Conservation (phyloP, 345 rosid genomes). For the Rhodamnia argentea region DNA sequence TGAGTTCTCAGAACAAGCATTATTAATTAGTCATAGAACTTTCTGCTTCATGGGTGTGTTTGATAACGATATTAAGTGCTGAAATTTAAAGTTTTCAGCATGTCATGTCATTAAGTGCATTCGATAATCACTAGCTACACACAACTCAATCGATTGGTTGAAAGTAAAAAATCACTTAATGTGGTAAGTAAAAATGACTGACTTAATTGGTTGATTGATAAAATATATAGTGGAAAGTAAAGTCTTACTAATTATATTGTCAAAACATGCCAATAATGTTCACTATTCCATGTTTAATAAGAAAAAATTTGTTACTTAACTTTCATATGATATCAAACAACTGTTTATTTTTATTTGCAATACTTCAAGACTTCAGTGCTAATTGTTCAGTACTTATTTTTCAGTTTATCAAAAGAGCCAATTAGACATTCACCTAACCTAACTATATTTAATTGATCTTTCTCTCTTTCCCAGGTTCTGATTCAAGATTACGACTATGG, state of each 20-base stretch:
- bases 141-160: not conserved
- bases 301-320: not conserved
- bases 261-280: not conserved
- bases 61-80: not conserved
- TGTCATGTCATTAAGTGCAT: not conserved
- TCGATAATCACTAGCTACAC: not conserved
- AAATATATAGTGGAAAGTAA: not conserved
- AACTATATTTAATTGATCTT: not conserved
- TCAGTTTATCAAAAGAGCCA: not conserved
- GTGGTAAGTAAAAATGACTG: not conserved
- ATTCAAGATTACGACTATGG: conserved; percentile 93
- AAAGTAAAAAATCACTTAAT: not conserved
- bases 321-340: not conserved
- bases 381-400: not conserved
- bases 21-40: not conserved
- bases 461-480: conserved; percentile 54
- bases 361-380: not conserved
- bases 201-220: not conserved
- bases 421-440: not conserved
- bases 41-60: not conserved
- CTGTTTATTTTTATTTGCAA: not conserved
- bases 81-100: not conserved
- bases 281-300: not conserved
- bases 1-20: not conserved
- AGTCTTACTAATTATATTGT: not conserved